phyloP scores from a whole-genome alignment of 1,284 basidiomycete species.

The Apiotrichum montevideense region DNA sequence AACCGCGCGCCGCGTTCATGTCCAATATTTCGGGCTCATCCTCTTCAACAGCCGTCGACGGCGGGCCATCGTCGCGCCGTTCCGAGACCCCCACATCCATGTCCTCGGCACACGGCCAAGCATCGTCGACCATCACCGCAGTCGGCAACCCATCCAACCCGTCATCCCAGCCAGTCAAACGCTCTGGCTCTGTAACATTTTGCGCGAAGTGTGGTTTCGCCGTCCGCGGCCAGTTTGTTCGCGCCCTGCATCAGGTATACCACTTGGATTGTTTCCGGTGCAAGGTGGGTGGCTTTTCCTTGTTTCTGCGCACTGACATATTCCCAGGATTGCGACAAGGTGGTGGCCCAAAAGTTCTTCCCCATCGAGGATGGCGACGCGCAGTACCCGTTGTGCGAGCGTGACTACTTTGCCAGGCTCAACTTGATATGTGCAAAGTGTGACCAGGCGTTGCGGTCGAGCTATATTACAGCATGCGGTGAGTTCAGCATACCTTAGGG shows the following conservation, averaged over 20 bases:
- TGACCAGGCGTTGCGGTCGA: slow-evolving; percentile 84
- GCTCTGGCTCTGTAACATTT: slow-evolving; percentile 22
- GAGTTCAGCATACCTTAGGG: slow-evolving; percentile 74
- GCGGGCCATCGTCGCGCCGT: slow-evolving; percentile 4
- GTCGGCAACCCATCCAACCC: neutral
- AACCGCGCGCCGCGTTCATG: slow-evolving; percentile 1
- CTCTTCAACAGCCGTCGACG: neutral
- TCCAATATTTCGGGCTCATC: neutral
- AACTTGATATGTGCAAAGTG: slow-evolving; percentile 97
- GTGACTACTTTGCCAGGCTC: slow-evolving; percentile 93
- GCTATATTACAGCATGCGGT: slow-evolving; percentile 99
- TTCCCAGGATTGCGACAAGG: slow-evolving; percentile 85
- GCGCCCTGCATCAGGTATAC: slow-evolving; percentile 88
- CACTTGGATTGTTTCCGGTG: slow-evolving; percentile 97
- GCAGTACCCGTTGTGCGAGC: slow-evolving; percentile 88
- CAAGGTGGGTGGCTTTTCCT: slow-evolving; percentile 57
- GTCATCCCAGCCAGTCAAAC: slow-evolving; percentile 6
- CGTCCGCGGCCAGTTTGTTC: slow-evolving; percentile 77
- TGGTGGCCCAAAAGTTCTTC: slow-evolving; percentile 98
- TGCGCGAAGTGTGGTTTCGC: slow-evolving; percentile 45
- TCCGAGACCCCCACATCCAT: slow-evolving; percentile 15
- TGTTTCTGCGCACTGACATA: slow-evolving; percentile 1
- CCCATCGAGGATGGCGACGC: slow-evolving; percentile 74
- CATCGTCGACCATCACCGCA: neutral
- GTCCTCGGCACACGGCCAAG: slow-evolving; percentile 8